These are phyloP conservation scores for Colletotrichum echinochloae DNA, from an alignment of 2,329 filamentous ascomycete species.

Conservation along the genomic window DNA sequence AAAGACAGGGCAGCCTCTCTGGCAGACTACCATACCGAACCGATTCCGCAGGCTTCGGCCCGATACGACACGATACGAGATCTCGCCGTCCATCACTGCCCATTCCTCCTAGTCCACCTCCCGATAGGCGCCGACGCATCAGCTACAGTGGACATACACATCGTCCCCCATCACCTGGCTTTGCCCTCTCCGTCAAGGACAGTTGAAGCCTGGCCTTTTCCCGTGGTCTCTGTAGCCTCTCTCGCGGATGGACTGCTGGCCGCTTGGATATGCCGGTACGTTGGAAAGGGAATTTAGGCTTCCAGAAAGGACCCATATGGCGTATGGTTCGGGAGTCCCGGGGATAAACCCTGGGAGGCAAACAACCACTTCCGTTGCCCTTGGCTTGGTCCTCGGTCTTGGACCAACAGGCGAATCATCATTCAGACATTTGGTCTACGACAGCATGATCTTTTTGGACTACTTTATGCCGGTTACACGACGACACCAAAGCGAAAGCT, in stretches of 20 bases:
- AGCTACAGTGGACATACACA: not conserved
- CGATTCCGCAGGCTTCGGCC: not conserved
- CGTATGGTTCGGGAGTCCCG: not conserved
- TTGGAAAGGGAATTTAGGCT: not conserved
- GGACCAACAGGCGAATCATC: not conserved
- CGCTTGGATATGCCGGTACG: not conserved
- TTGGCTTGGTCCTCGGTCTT: not conserved
- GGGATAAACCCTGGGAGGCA: not conserved
- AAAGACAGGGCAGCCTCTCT: not conserved
- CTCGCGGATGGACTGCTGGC: not conserved
- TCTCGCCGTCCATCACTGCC: not conserved
- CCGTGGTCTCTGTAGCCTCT: not conserved
- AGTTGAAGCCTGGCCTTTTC: not conserved
- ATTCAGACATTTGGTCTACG: not conserved
- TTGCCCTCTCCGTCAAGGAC: not conserved
- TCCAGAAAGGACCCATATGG: too few relatives aligned
- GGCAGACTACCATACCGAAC: not conserved
- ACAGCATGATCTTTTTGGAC: not conserved
- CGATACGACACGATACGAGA: not conserved
- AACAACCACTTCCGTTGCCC: not conserved
- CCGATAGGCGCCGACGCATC: not conserved
- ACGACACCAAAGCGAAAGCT: not conserved
- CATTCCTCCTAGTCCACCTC: not conserved
- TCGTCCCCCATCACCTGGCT: not conserved
- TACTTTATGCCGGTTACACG: not conserved